These are phyloP conservation scores for Malassezia dermatis DNA, from an alignment of 1,284 basidiomycete species.

Conservation along the genomic window DNA sequence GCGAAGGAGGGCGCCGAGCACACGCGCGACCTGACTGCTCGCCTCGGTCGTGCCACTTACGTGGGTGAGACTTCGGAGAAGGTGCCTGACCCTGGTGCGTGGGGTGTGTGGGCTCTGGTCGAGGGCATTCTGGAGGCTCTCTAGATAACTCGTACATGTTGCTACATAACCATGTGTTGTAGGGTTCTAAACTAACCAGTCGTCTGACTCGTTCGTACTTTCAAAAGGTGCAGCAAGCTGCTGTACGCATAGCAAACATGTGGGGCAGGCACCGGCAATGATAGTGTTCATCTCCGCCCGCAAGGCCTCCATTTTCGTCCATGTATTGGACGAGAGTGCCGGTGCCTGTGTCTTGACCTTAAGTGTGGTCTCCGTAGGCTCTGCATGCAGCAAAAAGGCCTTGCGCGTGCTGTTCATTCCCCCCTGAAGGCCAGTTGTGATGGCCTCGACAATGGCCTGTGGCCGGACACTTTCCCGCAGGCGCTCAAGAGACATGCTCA, in stretches of 20 bases:
- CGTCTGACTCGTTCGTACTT: slow-evolving; percentile 14
- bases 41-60: slow-evolving; percentile 54
- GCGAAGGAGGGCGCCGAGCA: slow-evolving; percentile 52
- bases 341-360: neutral
- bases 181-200: neutral
- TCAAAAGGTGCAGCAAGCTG: slow-evolving; percentile 33
- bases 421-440: slow-evolving; percentile 33
- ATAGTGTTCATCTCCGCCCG: slow-evolving; percentile 39
- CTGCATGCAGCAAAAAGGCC: slow-evolving; percentile 36
- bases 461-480: slow-evolving; percentile 39
- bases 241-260: slow-evolving; percentile 35
- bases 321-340: slow-evolving; percentile 19
- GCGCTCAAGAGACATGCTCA: slow-evolving; percentile 26
- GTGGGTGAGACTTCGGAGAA: slow-evolving; percentile 47
- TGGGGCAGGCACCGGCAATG: slow-evolving; percentile 38
- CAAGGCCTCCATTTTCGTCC: slow-evolving; percentile 34
- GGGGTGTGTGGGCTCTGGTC: slow-evolving; percentile 52
- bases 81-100: slow-evolving; percentile 55
- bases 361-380: slow-evolving; percentile 13
- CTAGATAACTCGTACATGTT: neutral
- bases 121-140: slow-evolving; percentile 40
- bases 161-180: neutral
- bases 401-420: slow-evolving; percentile 32
- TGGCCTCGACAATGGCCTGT: slow-evolving; percentile 40
- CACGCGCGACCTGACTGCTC: slow-evolving; percentile 53